Percentiles rank a stretch among this genome's conserved stretches.
Conservation (phyloP, 2,329 filamentous ascomycete genomes). For the Curvularia eragrostidis region DNA sequence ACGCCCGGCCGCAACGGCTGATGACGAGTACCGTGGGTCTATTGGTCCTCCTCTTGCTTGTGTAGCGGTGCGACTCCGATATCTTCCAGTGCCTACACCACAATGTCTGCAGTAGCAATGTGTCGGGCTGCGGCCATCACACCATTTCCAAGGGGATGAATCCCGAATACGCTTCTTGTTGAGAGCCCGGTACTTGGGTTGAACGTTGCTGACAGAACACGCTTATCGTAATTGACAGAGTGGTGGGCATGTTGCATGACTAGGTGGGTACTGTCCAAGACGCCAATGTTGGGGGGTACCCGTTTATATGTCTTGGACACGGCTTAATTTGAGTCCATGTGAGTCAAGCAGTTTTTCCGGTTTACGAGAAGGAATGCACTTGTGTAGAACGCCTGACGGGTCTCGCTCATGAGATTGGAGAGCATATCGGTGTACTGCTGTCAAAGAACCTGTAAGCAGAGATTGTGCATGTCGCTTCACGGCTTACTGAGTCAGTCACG, state of each 20-base stretch:
- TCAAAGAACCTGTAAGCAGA: background rate
- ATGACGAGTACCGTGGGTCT: conserved; percentile 44
- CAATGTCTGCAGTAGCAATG: conserved; percentile 76
- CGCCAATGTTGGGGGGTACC: conserved; percentile 16
- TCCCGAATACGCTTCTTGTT: conserved; percentile 62
- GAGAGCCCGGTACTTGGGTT: conserved; percentile 54
- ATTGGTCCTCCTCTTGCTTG: conserved; percentile 75
- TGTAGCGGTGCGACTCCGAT: conserved; percentile 76
- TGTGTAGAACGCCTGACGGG: background rate
- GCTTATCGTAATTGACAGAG: conserved; percentile 18
- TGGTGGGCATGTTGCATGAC: conserved; percentile 10
- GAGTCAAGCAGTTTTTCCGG: conserved; percentile 3
- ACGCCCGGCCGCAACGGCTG: conserved; percentile 40
- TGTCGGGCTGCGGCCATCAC: conserved; percentile 70
- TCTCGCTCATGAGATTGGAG: background rate
- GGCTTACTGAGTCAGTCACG: background rate
- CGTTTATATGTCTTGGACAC: conserved; percentile 14
- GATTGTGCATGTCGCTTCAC: background rate
- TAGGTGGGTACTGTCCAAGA: conserved; percentile 8
- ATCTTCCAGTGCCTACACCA: conserved; percentile 64
- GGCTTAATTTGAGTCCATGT: background rate
- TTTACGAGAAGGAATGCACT: conserved; percentile 1
- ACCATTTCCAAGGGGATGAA: conserved; percentile 65
- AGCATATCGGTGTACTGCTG: background rate
- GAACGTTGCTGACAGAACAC: conserved; percentile 28